A percentile compares a stretch with the other conserved stretches of the same genome.
These are phyloP conservation scores for Wickerhamomyces queroliae DNA, from an alignment of 805 yeast genomes.

Conservation along the genomic window DNA sequence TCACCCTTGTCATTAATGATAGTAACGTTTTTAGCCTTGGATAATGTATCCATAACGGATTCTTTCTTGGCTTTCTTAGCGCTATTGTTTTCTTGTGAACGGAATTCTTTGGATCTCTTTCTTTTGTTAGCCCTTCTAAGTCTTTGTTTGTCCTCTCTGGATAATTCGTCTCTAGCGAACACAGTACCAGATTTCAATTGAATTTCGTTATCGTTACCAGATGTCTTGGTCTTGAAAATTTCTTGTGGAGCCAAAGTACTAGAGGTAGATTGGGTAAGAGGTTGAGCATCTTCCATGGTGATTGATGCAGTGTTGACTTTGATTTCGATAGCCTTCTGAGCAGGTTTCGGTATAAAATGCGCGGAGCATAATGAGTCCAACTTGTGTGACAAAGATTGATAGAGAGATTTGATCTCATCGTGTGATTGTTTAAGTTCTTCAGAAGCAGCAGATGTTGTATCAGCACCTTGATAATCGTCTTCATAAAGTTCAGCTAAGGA, in stretches of 20 bases:
- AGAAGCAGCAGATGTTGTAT: conserved; percentile 41
- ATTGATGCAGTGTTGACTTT: conserved; percentile 80
- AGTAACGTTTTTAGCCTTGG: conserved; percentile 70
- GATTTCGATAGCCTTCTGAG: conserved; percentile 71
- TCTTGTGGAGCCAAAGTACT: conserved; percentile 93
- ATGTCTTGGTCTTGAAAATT: conserved; percentile 51
- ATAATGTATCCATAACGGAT: conserved; percentile 62
- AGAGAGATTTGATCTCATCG: conserved; percentile 67
- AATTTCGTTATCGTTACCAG: conserved; percentile 53
- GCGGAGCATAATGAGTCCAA: conserved; percentile 92
- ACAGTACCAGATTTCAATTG: conserved; percentile 72
- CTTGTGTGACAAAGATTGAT: conserved; percentile 55
- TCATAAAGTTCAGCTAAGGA: conserved; percentile 91
- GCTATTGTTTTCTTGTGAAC: conserved; percentile 28
- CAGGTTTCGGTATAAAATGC: conserved; percentile 88
- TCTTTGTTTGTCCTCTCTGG: conserved; percentile 81
- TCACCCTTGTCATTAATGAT: conserved; percentile 74
- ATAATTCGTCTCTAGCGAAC: conserved; percentile 74
- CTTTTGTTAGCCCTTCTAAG: conserved; percentile 83
- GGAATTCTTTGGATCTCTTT: conserved; percentile 55
- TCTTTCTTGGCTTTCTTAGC: conserved; percentile 50
- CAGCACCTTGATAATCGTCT: conserved; percentile 63
- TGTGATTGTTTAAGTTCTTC: conserved; percentile 72
- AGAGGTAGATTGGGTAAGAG: conserved; percentile 69
- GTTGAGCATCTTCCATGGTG: conserved; percentile 95